Percentiles rank a stretch among this genome's conserved stretches.
Conservation (phyloP, 2,329 filamentous ascomycete genomes). For the Fusarium sterilihyphosum region DNA sequence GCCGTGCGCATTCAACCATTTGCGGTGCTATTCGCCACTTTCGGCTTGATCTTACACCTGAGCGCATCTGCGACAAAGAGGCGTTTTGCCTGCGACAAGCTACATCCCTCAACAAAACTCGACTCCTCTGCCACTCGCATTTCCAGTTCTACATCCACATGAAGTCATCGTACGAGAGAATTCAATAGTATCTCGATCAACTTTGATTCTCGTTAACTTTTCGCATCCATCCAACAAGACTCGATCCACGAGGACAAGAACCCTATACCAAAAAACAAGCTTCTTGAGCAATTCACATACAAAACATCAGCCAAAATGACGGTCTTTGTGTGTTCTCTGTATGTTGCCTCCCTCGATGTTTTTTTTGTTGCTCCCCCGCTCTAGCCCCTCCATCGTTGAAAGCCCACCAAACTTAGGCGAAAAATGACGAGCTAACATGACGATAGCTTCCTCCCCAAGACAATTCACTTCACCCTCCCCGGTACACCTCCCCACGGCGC, state of each 20-base stretch:
- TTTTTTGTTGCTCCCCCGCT: conserved; percentile 22
- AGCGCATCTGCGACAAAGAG: conserved; percentile 44
- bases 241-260: conserved; percentile 4
- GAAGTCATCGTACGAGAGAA: conserved; percentile 40
- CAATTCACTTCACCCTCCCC: conserved; percentile 83
- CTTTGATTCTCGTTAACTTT: conserved; percentile 7
- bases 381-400: conserved; percentile 11
- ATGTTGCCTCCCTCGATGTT: conserved; percentile 34
- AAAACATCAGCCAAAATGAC: conserved; percentile 48
- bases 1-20: conserved; percentile 4
- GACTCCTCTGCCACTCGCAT: conserved; percentile 3
- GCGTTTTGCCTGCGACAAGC: conserved; percentile 40
- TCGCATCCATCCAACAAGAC: not conserved
- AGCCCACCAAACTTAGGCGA: conserved; percentile 16
- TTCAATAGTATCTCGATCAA: conserved; percentile 18
- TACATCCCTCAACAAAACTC: conserved; percentile 35
- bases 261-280: not conserved
- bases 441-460: conserved; percentile 87
- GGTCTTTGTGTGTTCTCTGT: conserved; percentile 55
- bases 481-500: conserved; percentile 57
- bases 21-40: conserved; percentile 26
- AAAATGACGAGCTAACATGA: conserved; percentile 24
- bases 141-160: conserved; percentile 31
- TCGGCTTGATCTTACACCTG: conserved; percentile 29
- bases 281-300: conserved; percentile 9